Conservation (phyloP, 2,329 filamentous ascomycete genomes). For the Cladosporium cucumerinum region DNA sequence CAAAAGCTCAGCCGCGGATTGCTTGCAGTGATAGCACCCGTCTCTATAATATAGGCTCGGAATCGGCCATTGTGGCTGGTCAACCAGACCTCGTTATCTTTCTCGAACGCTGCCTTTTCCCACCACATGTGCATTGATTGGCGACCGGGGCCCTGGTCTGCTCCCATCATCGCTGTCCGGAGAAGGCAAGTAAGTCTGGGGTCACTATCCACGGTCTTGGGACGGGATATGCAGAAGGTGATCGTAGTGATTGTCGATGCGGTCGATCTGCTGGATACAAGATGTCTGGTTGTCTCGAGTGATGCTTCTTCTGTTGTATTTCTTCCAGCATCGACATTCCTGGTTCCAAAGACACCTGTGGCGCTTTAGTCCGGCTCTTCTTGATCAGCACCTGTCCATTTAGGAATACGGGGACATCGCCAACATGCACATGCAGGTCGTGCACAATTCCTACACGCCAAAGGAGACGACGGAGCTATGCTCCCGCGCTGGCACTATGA, state of each 20-base stretch:
- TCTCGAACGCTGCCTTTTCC: not conserved
- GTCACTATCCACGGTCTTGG: not conserved
- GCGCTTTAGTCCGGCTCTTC: not conserved
- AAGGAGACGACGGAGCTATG: conserved; percentile 49
- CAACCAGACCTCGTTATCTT: conserved; percentile 10
- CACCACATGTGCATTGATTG: not conserved
- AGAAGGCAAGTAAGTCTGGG: not conserved
- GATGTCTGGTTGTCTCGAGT: not conserved
- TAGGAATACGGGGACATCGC: no score
- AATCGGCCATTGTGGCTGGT: conserved; percentile 3
- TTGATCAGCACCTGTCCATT: not conserved
- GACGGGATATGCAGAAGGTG: not conserved
- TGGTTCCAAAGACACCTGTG: not conserved
- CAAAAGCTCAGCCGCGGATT: not conserved
- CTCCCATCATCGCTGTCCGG: not conserved
- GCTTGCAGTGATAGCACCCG: not conserved
- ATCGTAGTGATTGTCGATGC: not conserved
- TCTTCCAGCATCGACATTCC: not conserved
- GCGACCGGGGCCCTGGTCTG: not conserved
- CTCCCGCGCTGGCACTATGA: conserved; percentile 48
- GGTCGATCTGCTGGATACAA: not conserved
- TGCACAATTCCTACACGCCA: conserved; percentile 16
- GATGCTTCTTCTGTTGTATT: not conserved
- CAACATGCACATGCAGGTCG: conserved; percentile 13
- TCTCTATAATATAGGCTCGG: not conserved